Evolutionary conservation across 2,329 filamentous ascomycete genomes (phyloP), one percentile per base, ranked within the genome.

Genomic region (Davidsoniella virescens): DNA sequence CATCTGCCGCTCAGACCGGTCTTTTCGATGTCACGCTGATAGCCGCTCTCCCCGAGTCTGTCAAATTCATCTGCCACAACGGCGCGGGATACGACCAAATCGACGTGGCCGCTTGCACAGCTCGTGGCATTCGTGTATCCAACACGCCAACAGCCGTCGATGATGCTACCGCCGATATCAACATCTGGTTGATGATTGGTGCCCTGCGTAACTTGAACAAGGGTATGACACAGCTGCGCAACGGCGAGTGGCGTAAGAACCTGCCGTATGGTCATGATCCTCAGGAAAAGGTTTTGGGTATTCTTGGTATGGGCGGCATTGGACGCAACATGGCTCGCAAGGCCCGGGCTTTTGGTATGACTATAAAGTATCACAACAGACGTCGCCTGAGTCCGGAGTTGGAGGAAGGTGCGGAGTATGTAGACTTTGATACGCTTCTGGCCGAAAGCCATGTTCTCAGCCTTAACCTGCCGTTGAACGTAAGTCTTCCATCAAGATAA

Each of bases 71-170:
- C 56, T 76, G 71, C 58, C 76, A 80, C 61, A 78, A 78, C 56
- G 80, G 84, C 54, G 84, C 87, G 51, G 87, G 87, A 37, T 94
- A 94, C 65, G 87, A 94, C 63, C 82, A 87, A 62, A 71, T 93
- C 55, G 80, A 88, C 62, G 70, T 88, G 7, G 62, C 73, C 44
- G 81, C 82, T 38, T 90, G 84, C 68, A 82, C 78, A 8, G 68
- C 69, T 1, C 77, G 76, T 49, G 68, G 69, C 20, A 73, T 93
- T 55, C 72, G 69, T 40, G 82, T 94, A 33, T 87, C 84, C 55
- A 92, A 93, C 64, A 81, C 83, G 1, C 87, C 85, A n/a, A 80
- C 75, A 0, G 82, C 83, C 25, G 83, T 87, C 41, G 80, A 92
- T 62, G 83, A 92, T 61, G 78, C 85, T 37, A 94, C 87, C 0